Conservation (phyloP, 257 asterid species). For the Solanum tacnaense region DNA sequence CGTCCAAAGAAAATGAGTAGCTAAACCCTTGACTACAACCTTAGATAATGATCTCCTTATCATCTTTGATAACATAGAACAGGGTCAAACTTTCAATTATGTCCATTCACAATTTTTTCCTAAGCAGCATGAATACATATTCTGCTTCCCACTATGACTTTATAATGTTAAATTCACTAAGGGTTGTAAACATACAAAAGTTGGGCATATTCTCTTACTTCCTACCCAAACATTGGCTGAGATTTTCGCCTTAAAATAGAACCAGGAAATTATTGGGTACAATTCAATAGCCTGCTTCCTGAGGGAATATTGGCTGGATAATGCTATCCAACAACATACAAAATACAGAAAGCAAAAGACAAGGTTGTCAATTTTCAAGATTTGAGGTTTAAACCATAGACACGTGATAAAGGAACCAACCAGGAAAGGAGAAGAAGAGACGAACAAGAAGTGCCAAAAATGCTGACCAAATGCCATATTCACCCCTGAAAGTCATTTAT, state of each 20-base stretch:
- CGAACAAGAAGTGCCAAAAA: conserved; percentile 86
- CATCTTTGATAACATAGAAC: not conserved
- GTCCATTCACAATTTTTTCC: not conserved
- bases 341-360: not conserved
- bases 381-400: not conserved
- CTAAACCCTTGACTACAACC: not conserved
- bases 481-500: conserved; percentile 50
- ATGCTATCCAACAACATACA: not conserved
- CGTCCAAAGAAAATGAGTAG: not conserved
- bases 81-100: not conserved
- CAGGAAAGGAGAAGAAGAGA: conserved; percentile 69
- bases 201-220: not conserved
- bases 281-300: not conserved
- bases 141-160: not conserved
- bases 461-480: conserved; percentile 94
- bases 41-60: not conserved
- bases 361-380: not conserved
- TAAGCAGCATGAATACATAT: not conserved
- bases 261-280: not conserved
- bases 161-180: not conserved
- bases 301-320: not conserved
- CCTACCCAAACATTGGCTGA: not conserved
- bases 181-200: not conserved
- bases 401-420: not conserved
- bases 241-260: not conserved